Evolutionary conservation across 2,329 filamentous ascomycete species (phyloP).

Genomic region (Capronia coronata): DNA sequence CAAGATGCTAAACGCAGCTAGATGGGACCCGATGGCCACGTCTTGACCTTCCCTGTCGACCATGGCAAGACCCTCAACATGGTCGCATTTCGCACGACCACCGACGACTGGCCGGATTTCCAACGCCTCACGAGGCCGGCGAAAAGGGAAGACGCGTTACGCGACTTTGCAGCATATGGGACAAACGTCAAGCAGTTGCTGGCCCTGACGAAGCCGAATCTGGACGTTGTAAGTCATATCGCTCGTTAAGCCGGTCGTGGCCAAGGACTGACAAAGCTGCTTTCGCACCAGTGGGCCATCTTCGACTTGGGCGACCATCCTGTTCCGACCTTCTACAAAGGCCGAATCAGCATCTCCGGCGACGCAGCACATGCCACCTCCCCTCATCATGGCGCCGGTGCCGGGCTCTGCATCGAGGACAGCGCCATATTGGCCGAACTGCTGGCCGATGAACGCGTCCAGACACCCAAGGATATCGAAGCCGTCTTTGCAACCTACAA

Average conservation of each 20-base stretch:
- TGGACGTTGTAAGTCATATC: slow-evolving; percentile 27
- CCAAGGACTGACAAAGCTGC: slow-evolving; percentile 7
- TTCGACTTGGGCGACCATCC: slow-evolving; percentile 38
- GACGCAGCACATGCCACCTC: slow-evolving; percentile 40
- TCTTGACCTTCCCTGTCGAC: slow-evolving; percentile 57
- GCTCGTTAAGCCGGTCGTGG: slow-evolving; percentile 13
- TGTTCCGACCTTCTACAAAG: slow-evolving; percentile 34
- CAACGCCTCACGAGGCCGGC: slow-evolving; percentile 37
- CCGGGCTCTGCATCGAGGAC: slow-evolving; percentile 34
- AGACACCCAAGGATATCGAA: slow-evolving; percentile 26
- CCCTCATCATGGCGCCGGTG: slow-evolving; percentile 39
- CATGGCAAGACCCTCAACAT: slow-evolving; percentile 54
- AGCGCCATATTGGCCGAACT: slow-evolving; percentile 30
- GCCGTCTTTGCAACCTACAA: slow-evolving; percentile 32
- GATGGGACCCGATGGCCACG: slow-evolving; percentile 55
- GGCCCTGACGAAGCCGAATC: slow-evolving; percentile 30
- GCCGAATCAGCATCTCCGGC: slow-evolving; percentile 34
- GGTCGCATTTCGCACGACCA: slow-evolving; percentile 42
- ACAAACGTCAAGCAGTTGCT: slow-evolving; percentile 26
- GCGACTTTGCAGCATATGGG: slow-evolving; percentile 25
- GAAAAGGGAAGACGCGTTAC: slow-evolving; percentile 25
- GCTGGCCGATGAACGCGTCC: slow-evolving; percentile 28
- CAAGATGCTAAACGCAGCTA: slow-evolving; percentile 24
- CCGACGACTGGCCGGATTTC: slow-evolving; percentile 38
- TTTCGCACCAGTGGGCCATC: slow-evolving; percentile 35